Base-by-base conservation (phyloP, 2,329 filamentous ascomycete species). In the Neofusicoccum sp. region DNA sequence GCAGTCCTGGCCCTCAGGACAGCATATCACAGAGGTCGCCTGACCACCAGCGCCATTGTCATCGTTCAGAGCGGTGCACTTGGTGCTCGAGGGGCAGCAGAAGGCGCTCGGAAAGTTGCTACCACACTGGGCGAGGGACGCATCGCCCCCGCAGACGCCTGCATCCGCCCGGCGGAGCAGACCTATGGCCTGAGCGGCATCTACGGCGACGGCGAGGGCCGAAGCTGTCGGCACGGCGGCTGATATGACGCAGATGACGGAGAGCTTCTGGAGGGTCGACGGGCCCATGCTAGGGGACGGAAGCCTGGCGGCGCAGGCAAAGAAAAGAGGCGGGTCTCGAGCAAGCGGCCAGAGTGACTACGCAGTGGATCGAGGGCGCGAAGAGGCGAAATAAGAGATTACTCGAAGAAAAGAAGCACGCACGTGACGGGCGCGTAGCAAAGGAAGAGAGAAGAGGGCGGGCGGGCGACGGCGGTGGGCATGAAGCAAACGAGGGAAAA, bases 1-100 rank as follows among this genome's bases (percentile, higher is more conserved):
- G 76, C 89, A 93, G 67, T 80, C 78, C 31, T 67, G 68, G 36
- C 80, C 83, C 1, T 72, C 65, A 1, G 89, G 89, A 70, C 89
- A 93, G 77, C 89, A 93, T 51, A 92, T 77, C 12, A 87, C 80
- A 0, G 88, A 89, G n/a, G 49, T 48, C n/a, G 59, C 33, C n/a
- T 34, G 28, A 9, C 43, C 43, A 11, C 34, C 41, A 5, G 87
- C 87, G 45, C 80, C 76, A n/a, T 78, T 84, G 9, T 87, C 87
- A 47, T 72, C 73, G 68, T 78, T 77, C 48, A 92, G 80, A 1
- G 80, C 67, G 41, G 85, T 76, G 74, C 89, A 93, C 2, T 70
- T 79, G 6, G 80, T 76, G 16, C 71, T 74, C 30, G 74, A 63
- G 3, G 81, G 74, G 69, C 89, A 93, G 78, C 89, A 91, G 71